Evolutionary conservation across 2,329 filamentous ascomycete genomes (phyloP).

Genomic region (Elsinoe arachidis): DNA sequence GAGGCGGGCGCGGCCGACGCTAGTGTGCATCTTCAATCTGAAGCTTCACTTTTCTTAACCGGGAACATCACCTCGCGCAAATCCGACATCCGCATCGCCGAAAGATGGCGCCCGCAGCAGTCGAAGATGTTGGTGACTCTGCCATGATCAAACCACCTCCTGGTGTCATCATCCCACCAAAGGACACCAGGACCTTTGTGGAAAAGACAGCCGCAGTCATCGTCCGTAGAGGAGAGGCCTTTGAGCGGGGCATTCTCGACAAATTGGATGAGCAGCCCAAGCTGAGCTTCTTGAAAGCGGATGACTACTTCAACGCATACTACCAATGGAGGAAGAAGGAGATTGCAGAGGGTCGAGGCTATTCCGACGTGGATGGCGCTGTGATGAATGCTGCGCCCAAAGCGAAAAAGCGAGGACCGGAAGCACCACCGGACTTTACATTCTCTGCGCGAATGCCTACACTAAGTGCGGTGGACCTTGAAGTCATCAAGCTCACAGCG

Average conservation of each 20-base stretch:
- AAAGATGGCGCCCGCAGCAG: slow-evolving; percentile 24
- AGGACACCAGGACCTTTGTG: slow-evolving; percentile 73
- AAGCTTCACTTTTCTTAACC: slow-evolving; percentile 10
- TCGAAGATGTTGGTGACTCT: slow-evolving; percentile 20
- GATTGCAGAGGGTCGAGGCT: slow-evolving; percentile 75
- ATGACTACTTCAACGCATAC: slow-evolving; percentile 78
- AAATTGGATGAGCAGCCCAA: slow-evolving; percentile 81
- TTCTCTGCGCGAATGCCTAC: slow-evolving; percentile 97
- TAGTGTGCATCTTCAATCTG: background rate
- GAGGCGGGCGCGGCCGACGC: background rate
- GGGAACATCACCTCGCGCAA: background rate
- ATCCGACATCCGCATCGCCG: background rate
- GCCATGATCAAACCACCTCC: slow-evolving; percentile 59
- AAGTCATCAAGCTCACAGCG: slow-evolving; percentile 65
- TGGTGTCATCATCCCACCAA: slow-evolving; percentile 76
- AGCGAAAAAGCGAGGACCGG: slow-evolving; percentile 60
- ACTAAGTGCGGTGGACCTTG: slow-evolving; percentile 88
- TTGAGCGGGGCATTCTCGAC: slow-evolving; percentile 76
- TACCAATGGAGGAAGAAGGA: slow-evolving; percentile 87
- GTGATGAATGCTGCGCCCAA: slow-evolving; percentile 50
- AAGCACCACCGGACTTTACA: slow-evolving; percentile 75
- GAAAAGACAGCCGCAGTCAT: slow-evolving; percentile 95
- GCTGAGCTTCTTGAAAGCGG: slow-evolving; percentile 73
- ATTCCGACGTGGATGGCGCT: slow-evolving; percentile 63
- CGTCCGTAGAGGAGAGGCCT: slow-evolving; percentile 54